phyloP scores from a whole-genome alignment of 306 rosid species.

The Quercus suber region DNA sequence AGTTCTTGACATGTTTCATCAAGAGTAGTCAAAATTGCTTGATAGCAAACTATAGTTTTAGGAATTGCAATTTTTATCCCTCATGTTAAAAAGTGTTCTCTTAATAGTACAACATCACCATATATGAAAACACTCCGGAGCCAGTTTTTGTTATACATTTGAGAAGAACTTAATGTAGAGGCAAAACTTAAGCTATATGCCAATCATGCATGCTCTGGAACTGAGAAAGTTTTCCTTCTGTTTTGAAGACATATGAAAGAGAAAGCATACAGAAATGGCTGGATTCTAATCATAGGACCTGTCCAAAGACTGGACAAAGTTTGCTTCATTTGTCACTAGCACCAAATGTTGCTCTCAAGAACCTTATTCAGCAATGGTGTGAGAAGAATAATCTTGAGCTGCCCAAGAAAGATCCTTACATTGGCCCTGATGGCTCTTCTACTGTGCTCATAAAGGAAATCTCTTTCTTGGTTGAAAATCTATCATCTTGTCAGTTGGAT shows the following conservation, averaged over 20 bases:
- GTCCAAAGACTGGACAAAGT: constrained; percentile 54
- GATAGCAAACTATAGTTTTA: neutral
- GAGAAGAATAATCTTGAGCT: constrained; percentile 52
- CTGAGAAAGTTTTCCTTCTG: neutral
- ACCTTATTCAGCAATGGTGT: constrained; percentile 66
- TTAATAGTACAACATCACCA: neutral
- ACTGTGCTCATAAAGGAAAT: constrained; percentile 45
- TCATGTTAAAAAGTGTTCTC: neutral
- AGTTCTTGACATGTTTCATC: neutral
- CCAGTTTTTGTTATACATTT: too few relatives aligned
- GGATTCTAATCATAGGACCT: constrained; percentile 49
- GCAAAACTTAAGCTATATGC: too few relatives aligned
- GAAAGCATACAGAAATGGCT: constrained; percentile 89
- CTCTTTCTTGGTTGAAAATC: constrained; percentile 46
- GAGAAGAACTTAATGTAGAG: too few relatives aligned
- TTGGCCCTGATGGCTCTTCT: constrained; percentile 27
- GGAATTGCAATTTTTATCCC: neutral
- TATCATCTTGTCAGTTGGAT: constrained; percentile 48
- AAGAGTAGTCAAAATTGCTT: neutral
- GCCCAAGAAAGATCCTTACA: constrained; percentile 37
- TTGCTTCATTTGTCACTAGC: constrained; percentile 49
- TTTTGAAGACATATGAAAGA: constrained; percentile 71
- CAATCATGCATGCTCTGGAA: neutral
- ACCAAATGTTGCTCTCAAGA: constrained; percentile 57
- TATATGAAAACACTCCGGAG: neutral